Evolutionary conservation across 176 grass and related monocot species (phyloP), one percentile per base, ranked within the genome.

Genomic region (Triticum turgidum): DNA sequence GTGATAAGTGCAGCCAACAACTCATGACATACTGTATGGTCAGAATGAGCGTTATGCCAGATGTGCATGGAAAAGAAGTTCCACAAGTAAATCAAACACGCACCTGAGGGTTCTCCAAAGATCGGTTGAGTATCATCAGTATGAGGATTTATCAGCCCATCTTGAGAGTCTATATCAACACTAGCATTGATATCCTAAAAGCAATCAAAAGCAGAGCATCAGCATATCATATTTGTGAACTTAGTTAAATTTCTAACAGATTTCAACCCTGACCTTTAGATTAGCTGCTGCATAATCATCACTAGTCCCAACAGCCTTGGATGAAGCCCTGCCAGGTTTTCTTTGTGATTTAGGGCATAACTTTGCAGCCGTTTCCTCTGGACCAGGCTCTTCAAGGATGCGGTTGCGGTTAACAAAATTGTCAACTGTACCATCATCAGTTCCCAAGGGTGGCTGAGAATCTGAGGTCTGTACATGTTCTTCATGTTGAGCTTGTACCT

Each of bases 371-470:
- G 37, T 20, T 78, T 88, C 86, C 80, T 78, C 80, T 88, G 78
- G 73, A 78, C 35, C 64, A 78, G 52, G 30, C 12, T 78, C 80
- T 45, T 79, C 81, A 77, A 77, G 35, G 61, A 70, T 59, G 56
- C 20, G 8, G 29, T 35, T 6, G 0, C n/a, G n/a, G 38, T 79
- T 69, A 51, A 39, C 49, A 24, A 70, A 69, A 37, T 70, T 12
- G 21, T 76, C 30, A 10, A 61, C 7, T 78, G 58, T 54, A 63
- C 32, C 39, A 20, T 41, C 25, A 78, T 29, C 15, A 18, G 70
- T 47, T 85, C 27, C 62, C 21, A 78, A 33, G 7, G 76, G 13
- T 90, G n/a, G 79, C 63, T 86, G 79, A 82, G 71, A 86, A 70
- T 71, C 64, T 71, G 29, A 38, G 13, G 6, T 70, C 15, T 82